phyloP scores from a whole-genome alignment of 2,329 filamentous ascomycete genomes.

The Rutstroemia sp. region DNA sequence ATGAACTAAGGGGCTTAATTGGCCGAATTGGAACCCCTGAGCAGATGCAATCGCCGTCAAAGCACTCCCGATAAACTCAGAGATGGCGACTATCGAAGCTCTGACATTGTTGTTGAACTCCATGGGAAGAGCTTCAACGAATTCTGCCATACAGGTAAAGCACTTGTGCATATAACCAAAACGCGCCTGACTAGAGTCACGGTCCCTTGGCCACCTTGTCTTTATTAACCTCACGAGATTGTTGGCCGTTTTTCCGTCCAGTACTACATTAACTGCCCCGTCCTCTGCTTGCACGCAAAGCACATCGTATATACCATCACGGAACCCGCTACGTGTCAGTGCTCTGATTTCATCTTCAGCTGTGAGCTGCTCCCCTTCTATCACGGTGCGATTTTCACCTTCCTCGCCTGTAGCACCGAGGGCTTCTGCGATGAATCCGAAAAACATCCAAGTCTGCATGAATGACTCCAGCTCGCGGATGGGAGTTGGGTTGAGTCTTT shows the following conservation, averaged over 20 bases:
- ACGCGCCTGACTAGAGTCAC: neutral
- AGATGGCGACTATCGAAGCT: constrained; percentile 26
- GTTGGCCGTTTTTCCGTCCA: neutral
- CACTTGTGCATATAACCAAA: constrained; percentile 3
- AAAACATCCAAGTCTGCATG: constrained; percentile 31
- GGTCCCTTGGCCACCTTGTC: neutral
- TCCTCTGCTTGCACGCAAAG: neutral
- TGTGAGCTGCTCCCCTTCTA: neutral
- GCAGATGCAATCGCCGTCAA: constrained; percentile 7
- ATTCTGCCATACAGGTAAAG: neutral
- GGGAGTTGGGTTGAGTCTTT: constrained; percentile 18
- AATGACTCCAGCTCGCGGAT: constrained; percentile 22
- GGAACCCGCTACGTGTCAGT: neutral
- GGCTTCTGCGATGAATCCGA: constrained; percentile 29
- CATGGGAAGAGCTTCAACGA: constrained; percentile 3
- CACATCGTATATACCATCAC: constrained; percentile 6
- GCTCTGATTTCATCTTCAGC: neutral
- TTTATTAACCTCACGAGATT: neutral
- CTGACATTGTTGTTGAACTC: constrained; percentile 23
- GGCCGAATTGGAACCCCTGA: neutral
- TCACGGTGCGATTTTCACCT: no score
- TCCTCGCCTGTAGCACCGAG: constrained; percentile 14
- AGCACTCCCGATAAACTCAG: constrained; percentile 18
- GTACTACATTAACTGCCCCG: neutral
- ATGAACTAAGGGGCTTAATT: neutral